Evolutionary conservation across 2,329 filamentous ascomycete species (phyloP), one percentile per base, ranked within the genome.

Genomic region (Nothophoma quercina): DNA sequence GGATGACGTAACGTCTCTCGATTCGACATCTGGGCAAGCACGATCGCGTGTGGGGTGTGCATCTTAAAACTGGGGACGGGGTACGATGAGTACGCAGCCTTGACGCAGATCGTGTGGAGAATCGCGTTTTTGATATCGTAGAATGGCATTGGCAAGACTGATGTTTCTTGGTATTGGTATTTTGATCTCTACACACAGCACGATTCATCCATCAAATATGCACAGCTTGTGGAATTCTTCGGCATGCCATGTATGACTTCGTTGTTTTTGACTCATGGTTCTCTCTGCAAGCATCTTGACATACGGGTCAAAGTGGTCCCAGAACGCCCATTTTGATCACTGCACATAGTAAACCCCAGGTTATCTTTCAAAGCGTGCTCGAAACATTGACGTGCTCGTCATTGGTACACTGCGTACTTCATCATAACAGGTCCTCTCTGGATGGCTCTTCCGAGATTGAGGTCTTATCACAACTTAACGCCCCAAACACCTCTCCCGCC

Each of bases 401-500:
- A 39, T 38, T 53, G 33, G 23, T 53, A 25, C 50, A 34, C 38
- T 30, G 28, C 50, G 22, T 48, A 16, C 13, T 28, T 44, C 43
- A 15, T 53, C 18, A 13, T 43, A 34, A 16, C 28, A 28, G 28
- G 18, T 32, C 22, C 33, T 5, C 23, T 35, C 10, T 34, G 15
- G 15, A 22, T n/a, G 12, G 5, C 12, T 7, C 6, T 13, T 15
- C 35, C 29, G 9, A 4, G 16, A 6, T 16, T 29, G 21, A 18
- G 21, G 22, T 19, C n/a, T 9, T 36, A 60, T 74, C 59, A 80
- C 60, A 81, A 55, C 68, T 81, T 84, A 13, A 91, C 87, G 21
- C 90, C 90, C 90, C 90, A 95, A 26, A 95, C 84, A 5, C 91
- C 90, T 55, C 90, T 81, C 16, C 91, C 91, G 15, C 89, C 90